Conservation (phyloP, 2,329 filamentous ascomycete species). For the Ophiostoma sp. region DNA sequence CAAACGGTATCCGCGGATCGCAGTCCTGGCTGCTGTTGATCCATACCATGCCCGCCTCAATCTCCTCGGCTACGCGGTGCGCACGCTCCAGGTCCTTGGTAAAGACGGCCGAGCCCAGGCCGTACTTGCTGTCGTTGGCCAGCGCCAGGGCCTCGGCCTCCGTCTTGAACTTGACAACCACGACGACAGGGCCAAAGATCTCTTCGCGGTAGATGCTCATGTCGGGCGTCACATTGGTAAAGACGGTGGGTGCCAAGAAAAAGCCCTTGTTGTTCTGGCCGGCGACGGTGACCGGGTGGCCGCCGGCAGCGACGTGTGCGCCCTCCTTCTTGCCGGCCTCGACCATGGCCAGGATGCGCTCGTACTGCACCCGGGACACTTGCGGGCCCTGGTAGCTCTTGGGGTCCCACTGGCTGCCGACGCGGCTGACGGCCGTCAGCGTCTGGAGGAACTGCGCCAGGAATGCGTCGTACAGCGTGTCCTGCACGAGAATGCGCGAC, state of each 20-base stretch:
- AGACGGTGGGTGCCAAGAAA: constrained; percentile 26
- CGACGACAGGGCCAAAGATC: constrained; percentile 71
- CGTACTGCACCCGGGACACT: constrained; percentile 57
- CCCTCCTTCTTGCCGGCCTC: constrained; percentile 51
- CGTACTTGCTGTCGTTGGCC: constrained; percentile 79
- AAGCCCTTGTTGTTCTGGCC: constrained; percentile 19
- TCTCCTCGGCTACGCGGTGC: constrained; percentile 54
- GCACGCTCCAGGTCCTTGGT: constrained; percentile 58
- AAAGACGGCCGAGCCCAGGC: constrained; percentile 66
- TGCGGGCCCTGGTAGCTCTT: constrained; percentile 53
- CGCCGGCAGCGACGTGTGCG: constrained; percentile 53
- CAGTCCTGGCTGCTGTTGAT: constrained; percentile 64
- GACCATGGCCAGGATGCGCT: constrained; percentile 58
- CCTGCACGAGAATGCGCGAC: constrained; percentile 64
- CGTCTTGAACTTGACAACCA: constrained; percentile 57
- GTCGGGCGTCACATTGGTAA: constrained; percentile 33
- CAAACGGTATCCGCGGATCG: constrained; percentile 58
- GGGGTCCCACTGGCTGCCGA: constrained; percentile 56
- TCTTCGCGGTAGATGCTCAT: constrained; percentile 75
- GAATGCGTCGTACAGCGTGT: constrained; percentile 54
- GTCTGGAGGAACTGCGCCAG: constrained; percentile 49
- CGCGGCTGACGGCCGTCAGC: constrained; percentile 36
- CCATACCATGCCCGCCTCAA: constrained; percentile 63
- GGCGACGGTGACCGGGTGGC: constrained; percentile 29
- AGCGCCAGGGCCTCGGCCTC: constrained; percentile 68